A percentile compares a stretch with the other conserved stretches of the same genome.
Evolutionary conservation across 257 asterid genomes (phyloP).

Genomic region (Solanum pinnatisectum): DNA sequence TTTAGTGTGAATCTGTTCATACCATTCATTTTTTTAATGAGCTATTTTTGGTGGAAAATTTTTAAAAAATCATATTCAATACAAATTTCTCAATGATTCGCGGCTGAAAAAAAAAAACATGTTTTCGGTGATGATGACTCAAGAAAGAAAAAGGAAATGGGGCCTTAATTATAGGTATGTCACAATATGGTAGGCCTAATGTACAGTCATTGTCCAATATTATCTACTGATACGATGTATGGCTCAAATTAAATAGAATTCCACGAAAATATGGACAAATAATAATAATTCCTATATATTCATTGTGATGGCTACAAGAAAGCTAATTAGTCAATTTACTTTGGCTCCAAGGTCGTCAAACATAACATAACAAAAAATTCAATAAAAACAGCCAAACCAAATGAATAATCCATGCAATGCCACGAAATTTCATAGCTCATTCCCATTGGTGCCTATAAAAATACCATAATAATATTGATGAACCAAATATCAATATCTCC

Average conservation of each 20-base stretch:
- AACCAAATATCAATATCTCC: background rate
- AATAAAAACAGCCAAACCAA: background rate
- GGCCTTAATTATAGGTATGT: background rate
- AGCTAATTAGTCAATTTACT: background rate
- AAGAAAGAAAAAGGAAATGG: background rate
- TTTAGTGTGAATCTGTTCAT: no score
- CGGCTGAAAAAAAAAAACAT: no score
- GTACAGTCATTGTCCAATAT: background rate
- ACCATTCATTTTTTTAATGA: no score
- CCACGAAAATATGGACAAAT: background rate
- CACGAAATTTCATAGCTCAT: background rate
- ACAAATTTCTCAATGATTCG: no score
- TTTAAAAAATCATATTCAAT: no score
- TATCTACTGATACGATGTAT: background rate
- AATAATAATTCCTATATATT: background rate
- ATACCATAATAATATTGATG: background rate
- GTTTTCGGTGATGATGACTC: fast-evolving
- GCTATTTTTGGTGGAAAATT: no score
- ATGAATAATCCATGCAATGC: background rate
- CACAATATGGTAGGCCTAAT: background rate
- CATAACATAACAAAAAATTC: background rate
- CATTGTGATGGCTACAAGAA: background rate
- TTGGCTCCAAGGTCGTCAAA: background rate
- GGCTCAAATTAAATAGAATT: background rate
- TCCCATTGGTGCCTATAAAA: background rate